Conservation (phyloP, 2,329 filamentous ascomycete species). For the Alternaria burnsii region DNA sequence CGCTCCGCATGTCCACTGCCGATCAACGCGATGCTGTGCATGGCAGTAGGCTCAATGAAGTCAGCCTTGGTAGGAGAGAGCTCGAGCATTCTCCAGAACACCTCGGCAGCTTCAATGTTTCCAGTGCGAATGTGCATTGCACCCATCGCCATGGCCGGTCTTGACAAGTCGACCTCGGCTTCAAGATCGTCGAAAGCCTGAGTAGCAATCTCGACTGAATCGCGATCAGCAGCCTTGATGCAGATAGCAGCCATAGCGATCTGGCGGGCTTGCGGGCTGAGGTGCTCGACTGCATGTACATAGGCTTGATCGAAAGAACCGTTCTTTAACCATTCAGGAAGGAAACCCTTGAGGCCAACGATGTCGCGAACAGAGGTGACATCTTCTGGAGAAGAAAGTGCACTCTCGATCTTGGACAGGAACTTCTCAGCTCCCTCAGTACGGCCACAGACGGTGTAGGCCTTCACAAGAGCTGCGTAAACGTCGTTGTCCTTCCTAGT, state of each 20-base stretch:
- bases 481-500: conserved; percentile 82
- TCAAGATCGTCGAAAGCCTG: conserved; percentile 62
- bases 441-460: conserved; percentile 84
- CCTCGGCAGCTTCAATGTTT: conserved; percentile 77
- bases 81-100: conserved; percentile 80
- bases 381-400: conserved; percentile 59
- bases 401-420: conserved; percentile 77
- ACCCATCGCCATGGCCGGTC: conserved; percentile 79
- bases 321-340: conserved; percentile 77
- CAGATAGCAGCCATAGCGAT: conserved; percentile 77
- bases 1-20: conserved; percentile 85
- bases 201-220: conserved; percentile 72
- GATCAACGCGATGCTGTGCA: conserved; percentile 90
- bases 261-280: conserved; percentile 67
- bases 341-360: conserved; percentile 76
- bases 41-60: conserved; percentile 86
- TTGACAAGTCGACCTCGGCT: conserved; percentile 53
- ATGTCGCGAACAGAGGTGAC: conserved; percentile 72
- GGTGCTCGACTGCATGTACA: conserved; percentile 70
- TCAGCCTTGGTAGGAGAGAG: conserved; percentile 68
- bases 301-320: conserved; percentile 78
- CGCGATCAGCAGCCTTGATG: conserved; percentile 79
- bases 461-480: conserved; percentile 90
- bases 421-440: conserved; percentile 84
- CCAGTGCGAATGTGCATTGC: conserved; percentile 86